Base-by-base conservation (phyloP, 176 grass and related monocot genomes). In the sorghum (Sorghum bicolor) region DNA sequence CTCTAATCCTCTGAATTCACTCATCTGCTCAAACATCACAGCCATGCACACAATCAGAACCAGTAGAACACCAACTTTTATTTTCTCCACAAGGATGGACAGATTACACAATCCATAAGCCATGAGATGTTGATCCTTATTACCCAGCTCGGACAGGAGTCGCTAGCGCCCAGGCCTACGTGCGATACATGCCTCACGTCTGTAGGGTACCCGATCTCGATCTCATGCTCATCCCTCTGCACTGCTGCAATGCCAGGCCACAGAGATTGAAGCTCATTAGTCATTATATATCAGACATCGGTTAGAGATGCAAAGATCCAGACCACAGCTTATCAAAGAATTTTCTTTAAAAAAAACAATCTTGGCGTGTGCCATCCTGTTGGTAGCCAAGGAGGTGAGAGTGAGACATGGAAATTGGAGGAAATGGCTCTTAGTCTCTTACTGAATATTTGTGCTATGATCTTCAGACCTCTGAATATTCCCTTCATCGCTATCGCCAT, bases 131-230 rank as follows among this genome's bases (percentile, higher is more conserved):
- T 41, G 20, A 53, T 70, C 29, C 34, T 87, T 92, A 92, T 87
- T 92, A 92, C 93, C 93, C 93, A 92, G 65, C 44, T 84, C 43
- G 90, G 87, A 40, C 82, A 75, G 24, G 50, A 79, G 16, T 36
- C 85, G 69, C 65, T 48, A 41, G 60, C 10, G 10, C 80, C 85
- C 37, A 83, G 77, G 24, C 90, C 90, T 32, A 95, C 83, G 80
- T 95, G 93, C 67, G 93, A 79, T 38, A 95, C 88, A 37, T 90
- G 93, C 86, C 79, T 87, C 43, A 95, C 93, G 64, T 95, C 85
- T 37, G 90, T 95, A 19, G 93, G 93, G 65, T 80, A 85, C 5
- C 93, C 90, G 37, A 95, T 95, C 87, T 90, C 84, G 85, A 95
- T 92, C 64, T 92, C 90, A 8, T 88, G 93, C 34, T 92, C n/a